These are phyloP conservation scores for Gentiana macrophylla DNA, from an alignment of 257 asterid genomes.

Conservation along the genomic window DNA sequence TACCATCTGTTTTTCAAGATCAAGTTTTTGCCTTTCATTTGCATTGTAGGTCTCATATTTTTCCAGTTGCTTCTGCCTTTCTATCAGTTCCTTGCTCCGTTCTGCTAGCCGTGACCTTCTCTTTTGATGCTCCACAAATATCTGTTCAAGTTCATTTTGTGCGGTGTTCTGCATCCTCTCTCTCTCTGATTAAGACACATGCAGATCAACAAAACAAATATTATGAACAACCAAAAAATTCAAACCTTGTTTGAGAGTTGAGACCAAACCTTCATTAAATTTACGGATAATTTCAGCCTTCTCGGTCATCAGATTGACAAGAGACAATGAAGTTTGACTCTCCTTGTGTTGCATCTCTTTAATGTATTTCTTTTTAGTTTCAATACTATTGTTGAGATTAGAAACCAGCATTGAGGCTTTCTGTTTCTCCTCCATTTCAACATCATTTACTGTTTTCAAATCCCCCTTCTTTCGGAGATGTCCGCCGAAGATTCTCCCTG, in stretches of 20 bases:
- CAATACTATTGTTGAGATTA: constrained; percentile 19
- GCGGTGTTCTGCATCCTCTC: constrained; percentile 22
- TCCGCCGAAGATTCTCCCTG: constrained; percentile 31
- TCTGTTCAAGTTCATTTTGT: constrained; percentile 14
- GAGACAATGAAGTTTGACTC: constrained; percentile 24
- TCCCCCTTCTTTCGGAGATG: constrained; percentile 54
- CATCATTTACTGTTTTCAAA: constrained; percentile 40
- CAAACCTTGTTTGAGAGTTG: not conserved
- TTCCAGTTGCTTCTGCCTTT: constrained; percentile 27
- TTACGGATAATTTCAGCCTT: constrained; percentile 25
- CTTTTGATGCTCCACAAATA: constrained; percentile 21
- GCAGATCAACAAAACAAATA: not conserved
- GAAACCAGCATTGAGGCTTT: constrained; percentile 22
- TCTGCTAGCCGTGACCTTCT: constrained; percentile 16
- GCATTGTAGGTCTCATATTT: constrained; percentile 36
- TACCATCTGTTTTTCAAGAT: constrained; percentile 32
- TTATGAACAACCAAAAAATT: not conserved
- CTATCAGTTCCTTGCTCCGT: constrained; percentile 21
- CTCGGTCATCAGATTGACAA: constrained; percentile 23
- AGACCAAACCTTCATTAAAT: constrained; percentile 29
- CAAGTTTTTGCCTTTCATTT: constrained; percentile 19
- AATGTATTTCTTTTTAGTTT: constrained; percentile 14
- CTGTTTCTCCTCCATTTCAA: constrained; percentile 32
- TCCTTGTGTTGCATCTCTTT: constrained; percentile 34
- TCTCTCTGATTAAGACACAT: not conserved